Conservation (phyloP, 2,329 filamentous ascomycete species). For the Pseudogymnoascus destructans region DNA sequence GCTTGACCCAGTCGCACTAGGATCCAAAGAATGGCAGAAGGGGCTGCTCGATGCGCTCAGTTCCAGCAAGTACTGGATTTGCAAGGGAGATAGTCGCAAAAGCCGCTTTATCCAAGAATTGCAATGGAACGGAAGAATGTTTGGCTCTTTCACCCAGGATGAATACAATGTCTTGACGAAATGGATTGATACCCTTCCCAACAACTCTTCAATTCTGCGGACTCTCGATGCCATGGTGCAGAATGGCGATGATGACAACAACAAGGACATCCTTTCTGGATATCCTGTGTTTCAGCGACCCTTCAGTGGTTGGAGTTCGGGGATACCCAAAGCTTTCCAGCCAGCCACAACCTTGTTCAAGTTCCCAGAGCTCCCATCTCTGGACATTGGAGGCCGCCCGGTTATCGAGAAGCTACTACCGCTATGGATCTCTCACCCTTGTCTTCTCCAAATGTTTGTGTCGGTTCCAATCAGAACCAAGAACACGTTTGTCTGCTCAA, state of each 20-base stretch:
- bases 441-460: conserved; percentile 29
- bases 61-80: conserved; percentile 30
- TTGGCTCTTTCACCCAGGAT: conserved; percentile 34
- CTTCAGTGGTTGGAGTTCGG: background rate
- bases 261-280: conserved; percentile 11
- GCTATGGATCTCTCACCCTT: conserved; percentile 29
- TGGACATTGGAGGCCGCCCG: conserved; percentile 11
- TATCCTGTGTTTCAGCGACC: conserved; percentile 9
- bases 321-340: background rate
- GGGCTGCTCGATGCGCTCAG: conserved; percentile 28
- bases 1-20: conserved; percentile 28
- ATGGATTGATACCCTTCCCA: conserved; percentile 30
- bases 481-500: conserved; percentile 24
- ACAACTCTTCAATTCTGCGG: conserved; percentile 12
- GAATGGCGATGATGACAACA: conserved; percentile 9
- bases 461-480: conserved; percentile 27
- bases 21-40: conserved; percentile 24
- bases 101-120: conserved; percentile 33
- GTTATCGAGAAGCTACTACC: conserved; percentile 23
- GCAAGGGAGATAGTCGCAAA: conserved; percentile 28
- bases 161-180: conserved; percentile 28
- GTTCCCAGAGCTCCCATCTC: background rate
- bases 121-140: conserved; percentile 36
- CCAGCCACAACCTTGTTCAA: background rate
- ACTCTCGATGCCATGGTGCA: conserved; percentile 16